Evolutionary conservation across 768 basidiomycete genomes (phyloP), one percentile per base, ranked within the genome.

Genomic region (Lactifluus echinatus): DNA sequence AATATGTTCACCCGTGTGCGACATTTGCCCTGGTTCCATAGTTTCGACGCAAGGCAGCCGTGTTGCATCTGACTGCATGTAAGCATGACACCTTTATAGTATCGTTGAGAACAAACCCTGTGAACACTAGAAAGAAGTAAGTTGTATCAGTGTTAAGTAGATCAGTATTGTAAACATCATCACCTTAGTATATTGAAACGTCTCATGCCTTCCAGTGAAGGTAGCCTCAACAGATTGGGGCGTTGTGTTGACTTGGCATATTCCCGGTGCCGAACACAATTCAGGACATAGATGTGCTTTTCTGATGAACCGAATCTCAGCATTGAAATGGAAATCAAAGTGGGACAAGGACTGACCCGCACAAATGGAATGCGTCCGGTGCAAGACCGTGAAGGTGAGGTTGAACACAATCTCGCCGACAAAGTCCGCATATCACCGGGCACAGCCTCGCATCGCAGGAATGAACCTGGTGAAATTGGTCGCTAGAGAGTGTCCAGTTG

Each of bases 101-200:
- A 1, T 10, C 17, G 8, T 17, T 31, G 28, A 7, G 5, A 29
- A 62, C 68, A 23, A 52, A 80, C 79, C 77, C 72, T 82, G 82
- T 3, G 77, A 71, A 64, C 81, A 82, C 81, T 82, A 33, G 2
- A n/a, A 8, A 37, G n/a, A 37, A 17, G n/a, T 17, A 5, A 37
- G 8, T 17, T 0, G 37, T 17, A 37, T 37, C 17, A 57, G 6
- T 43, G 12, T 31, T n/a, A 1, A 5, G 8, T 29, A 8, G 12
- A 40, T 36, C 1, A 37, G n/a, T 1, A 8, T 3, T 6, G 11
- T 46, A 12, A 29, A 14, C 19, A 2, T 5, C 56, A 66, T 28
- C 48, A 80, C 83, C 74, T 85, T 85, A 0, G 84, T 85, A 47
- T 80, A 84, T 63, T 81, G 76, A 61, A 83, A 85, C 0, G 77